Evolutionary conservation across 1,139 yeast genomes (phyloP).

Genomic region (Saccharomycopsis crataegensis): DNA sequence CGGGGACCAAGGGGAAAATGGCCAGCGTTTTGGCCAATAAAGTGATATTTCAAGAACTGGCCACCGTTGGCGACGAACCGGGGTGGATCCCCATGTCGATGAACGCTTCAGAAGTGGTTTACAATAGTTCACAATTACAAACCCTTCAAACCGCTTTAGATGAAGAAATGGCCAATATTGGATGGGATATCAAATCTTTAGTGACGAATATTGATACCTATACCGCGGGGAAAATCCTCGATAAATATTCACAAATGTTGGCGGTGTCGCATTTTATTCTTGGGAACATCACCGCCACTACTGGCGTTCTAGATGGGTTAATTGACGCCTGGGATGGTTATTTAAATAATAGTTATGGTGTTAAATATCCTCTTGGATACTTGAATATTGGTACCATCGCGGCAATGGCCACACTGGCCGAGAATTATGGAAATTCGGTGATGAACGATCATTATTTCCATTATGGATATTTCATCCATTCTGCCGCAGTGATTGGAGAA

Average conservation of each 20-base stretch:
- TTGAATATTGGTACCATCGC: constrained; percentile 64
- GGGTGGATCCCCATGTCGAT: too few relatives aligned
- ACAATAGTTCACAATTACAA: neutral
- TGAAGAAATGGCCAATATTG: constrained; percentile 39
- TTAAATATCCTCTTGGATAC: constrained; percentile 51
- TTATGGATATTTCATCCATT: constrained; percentile 69
- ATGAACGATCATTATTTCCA: constrained; percentile 82
- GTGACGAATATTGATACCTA: constrained; percentile 48
- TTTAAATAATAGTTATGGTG: constrained; percentile 31
- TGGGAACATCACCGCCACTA: constrained; percentile 43
- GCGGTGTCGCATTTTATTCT: constrained; percentile 55
- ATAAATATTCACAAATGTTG: constrained; percentile 66
- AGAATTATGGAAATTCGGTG: constrained; percentile 60
- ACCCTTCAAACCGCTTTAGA: neutral
- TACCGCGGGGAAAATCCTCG: constrained; percentile 63
- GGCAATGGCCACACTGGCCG: constrained; percentile 47
- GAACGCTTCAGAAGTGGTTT: too few relatives aligned
- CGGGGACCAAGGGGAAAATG: constrained; percentile 65
- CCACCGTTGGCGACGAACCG: too few relatives aligned
- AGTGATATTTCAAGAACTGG: constrained; percentile 42
- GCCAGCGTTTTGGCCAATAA: constrained; percentile 46
- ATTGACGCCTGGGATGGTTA: constrained; percentile 48
- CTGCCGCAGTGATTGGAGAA: constrained; percentile 68
- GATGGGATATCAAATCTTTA: constrained; percentile 40
- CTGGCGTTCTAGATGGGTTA: constrained; percentile 40